Evolutionary conservation across 495 filamentous ascomycete species (phyloP).

Genomic region (Tuber aestivum): DNA sequence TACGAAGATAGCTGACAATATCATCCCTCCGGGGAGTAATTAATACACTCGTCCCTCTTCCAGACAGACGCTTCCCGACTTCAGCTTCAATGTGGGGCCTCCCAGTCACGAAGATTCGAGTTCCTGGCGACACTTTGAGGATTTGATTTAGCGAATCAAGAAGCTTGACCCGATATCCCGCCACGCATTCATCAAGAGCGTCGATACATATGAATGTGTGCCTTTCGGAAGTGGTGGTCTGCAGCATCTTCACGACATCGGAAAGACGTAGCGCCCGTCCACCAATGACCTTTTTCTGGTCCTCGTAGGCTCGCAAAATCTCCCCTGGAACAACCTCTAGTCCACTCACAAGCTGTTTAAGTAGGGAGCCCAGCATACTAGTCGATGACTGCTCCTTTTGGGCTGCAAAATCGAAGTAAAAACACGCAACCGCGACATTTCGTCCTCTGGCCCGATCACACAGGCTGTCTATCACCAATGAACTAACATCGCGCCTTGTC

Average conservation of each 20-base stretch:
- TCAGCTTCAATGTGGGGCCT: too few species aligned
- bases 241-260: background rate
- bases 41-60: too few species aligned
- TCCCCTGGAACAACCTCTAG: background rate
- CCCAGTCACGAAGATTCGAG: too few species aligned
- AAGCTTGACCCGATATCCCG: background rate
- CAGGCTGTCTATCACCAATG: background rate
- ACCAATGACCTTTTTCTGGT: background rate
- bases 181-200: background rate
- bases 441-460: background rate
- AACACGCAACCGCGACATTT: background rate
- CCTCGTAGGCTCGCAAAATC: background rate
- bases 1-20: too few species aligned
- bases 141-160: background rate
- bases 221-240: background rate
- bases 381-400: background rate
- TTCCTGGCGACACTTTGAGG: background rate
- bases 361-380: background rate
- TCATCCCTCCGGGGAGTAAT: too few species aligned
- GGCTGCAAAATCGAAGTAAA: background rate
- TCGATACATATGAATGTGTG: background rate
- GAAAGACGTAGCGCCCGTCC: background rate
- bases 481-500: background rate
- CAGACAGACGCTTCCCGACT: too few species aligned
- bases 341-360: background rate